Evolutionary conservation across 2,329 filamentous ascomycete genomes (phyloP), one percentile per base, ranked within the genome.

Genomic region (Periconia sp.): DNA sequence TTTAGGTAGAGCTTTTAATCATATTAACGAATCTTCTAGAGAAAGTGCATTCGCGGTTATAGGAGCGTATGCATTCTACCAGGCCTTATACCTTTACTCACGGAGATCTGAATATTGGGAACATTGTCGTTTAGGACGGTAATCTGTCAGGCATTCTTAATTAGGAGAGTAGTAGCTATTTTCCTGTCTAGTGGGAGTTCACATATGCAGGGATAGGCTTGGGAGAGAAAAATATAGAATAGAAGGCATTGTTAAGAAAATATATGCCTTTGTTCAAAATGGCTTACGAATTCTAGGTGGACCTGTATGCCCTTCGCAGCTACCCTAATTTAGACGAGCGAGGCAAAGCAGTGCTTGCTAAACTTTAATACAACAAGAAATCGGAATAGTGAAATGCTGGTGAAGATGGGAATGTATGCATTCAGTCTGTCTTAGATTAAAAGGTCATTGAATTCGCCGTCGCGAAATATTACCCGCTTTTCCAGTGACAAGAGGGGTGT

Each of bases 181-280:
- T 64, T 22, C 72, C 69, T n/a, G 67, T 64, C 16, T 74, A 68
- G 69, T 71, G 63, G 66, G 52, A 79, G 36, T 48, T 23, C 25
- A 36, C 40, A 30, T 19, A 19, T 9, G 40, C 44, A 17, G 40
- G 39, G 8, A 43, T 28, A 35, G 39, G 22, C 24, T 48, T n/a
- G 15, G 43, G 9, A 22, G 23, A 9, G 43, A 46, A n/a, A 24
- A 38, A 42, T 35, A 22, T n/a, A 8, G 43, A 42, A 54, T 96
- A 91, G 90, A 92, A 96, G 66, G 90, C 88, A 0, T 78, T 97
- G 43, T 82, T 96, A 87, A 18, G 13, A 0, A 95, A 96, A 75
- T 92, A 92, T 62, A 96, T 91, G 1, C 84, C n/a, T n/a, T n/a
- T n/a, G n/a, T n/a, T n/a, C n/a, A n/a, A n/a, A n/a, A n/a, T n/a